Percentiles rank a stretch among this genome's conserved stretches.
These are phyloP conservation scores for Micractinium conductrix DNA, from an alignment of 139 green algal genomes.

Conservation along the genomic window DNA sequence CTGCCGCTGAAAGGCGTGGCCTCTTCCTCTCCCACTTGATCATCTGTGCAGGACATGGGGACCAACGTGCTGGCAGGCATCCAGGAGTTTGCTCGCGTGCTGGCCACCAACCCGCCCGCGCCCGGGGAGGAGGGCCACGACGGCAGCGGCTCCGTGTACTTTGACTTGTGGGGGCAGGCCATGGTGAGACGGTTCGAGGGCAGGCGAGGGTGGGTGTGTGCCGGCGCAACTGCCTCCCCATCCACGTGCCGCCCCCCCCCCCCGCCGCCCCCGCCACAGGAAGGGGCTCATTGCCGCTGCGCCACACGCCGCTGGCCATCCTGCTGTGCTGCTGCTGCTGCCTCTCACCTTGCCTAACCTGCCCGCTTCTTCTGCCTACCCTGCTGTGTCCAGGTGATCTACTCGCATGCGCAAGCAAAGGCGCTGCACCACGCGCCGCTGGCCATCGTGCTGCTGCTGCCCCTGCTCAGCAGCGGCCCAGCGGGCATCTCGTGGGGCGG, in stretches of 20 bases:
- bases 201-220: no score
- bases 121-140: neutral
- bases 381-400: constrained; percentile 42
- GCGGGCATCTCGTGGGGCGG: constrained; percentile 1
- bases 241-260: neutral
- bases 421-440: constrained; percentile 46
- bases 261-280: neutral
- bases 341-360: neutral
- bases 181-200: constrained; percentile 40
- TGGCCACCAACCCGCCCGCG: constrained; percentile 15
- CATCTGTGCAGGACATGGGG: constrained; percentile 60
- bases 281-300: neutral
- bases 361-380: no score
- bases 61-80: constrained; percentile 52
- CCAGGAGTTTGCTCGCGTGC: constrained; percentile 44
- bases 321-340: neutral
- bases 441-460: constrained; percentile 24
- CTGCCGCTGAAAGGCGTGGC: no score
- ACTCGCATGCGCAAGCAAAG: constrained; percentile 35
- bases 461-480: neutral
- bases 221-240: no score
- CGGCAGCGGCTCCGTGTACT: constrained; percentile 45
- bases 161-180: constrained; percentile 41
- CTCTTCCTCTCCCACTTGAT: no score
- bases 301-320: no score